Conservation (phyloP, 129 eudicot genomes). For the Oenanthe sinensis region DNA sequence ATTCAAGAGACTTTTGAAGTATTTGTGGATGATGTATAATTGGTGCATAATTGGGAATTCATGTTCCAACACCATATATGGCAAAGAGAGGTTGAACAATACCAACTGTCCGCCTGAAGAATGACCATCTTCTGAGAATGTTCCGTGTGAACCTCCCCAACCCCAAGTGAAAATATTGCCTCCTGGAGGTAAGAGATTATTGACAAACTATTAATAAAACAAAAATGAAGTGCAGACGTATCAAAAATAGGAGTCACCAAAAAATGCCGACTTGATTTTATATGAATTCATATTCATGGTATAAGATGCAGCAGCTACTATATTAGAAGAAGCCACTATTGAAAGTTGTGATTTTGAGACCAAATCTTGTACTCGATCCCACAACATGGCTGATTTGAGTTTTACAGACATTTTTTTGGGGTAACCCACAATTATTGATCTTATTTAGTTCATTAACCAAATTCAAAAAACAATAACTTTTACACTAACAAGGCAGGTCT, state of each 20-base stretch:
- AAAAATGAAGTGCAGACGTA: not conserved
- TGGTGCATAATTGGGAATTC: slow-evolving; percentile 2
- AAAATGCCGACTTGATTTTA: not conserved
- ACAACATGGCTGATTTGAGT: not conserved
- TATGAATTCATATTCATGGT: not conserved
- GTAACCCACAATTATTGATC: not conserved
- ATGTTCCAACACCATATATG: not conserved
- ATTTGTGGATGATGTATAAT: not conserved
- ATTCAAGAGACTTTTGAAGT: not conserved
- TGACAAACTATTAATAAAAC: not conserved
- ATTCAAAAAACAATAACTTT: not conserved
- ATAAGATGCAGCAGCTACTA: not conserved
- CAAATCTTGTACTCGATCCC: not conserved
- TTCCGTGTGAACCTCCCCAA: slow-evolving; percentile 97
- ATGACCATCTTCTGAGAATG: slow-evolving; percentile 80
- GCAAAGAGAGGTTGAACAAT: slow-evolving; percentile 18
- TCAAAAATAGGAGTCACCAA: no score
- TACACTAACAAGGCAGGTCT: not conserved
- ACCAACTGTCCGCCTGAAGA: slow-evolving; percentile 99
- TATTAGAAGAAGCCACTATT: not conserved
- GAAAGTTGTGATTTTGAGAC: not conserved
- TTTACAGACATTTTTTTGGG: no score
- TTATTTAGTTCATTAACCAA: not conserved
- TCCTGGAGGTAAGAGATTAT: slow-evolving; percentile 30
- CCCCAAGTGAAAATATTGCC: slow-evolving; percentile 91